Base-by-base conservation (phyloP, 768 basidiomycete species). In the Termitomyces sp. region DNA sequence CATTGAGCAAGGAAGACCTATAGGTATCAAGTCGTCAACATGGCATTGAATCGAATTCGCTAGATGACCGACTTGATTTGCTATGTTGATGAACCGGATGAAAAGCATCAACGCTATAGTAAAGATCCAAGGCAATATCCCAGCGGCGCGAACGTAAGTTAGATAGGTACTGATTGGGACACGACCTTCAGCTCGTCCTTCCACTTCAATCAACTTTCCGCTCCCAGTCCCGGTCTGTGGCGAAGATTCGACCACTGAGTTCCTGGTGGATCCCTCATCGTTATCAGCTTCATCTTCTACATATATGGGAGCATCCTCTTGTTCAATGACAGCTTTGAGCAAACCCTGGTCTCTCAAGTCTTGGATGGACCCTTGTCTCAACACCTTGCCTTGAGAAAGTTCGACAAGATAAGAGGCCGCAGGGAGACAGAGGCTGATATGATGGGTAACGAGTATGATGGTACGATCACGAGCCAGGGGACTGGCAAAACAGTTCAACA, bases 371-470 rank as follows among this genome's bases (percentile, higher is more conserved):
- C 87, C 87, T 65, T 83, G 80, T 20, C 80, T 78, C 2, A 79
- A 46, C 16, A 89, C 69, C 12, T 65, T 64, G 0, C 89, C 89
- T 16, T 76, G 69, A 2, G 76, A 75, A 11, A 90, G 72, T 66
- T 88, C 86, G 20, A 94, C 78, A 9, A 92, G 78, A 72, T 90
- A 89, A 1, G 83, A 74, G 0, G 91, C 86, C 18, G 81, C 75
- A 0, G 90, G 87, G 0, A 91, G 77, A 66, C 90, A 91, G 7
- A 94, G 79, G 38, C 78, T 81, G 59, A 91, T 84, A 68, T 93
- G 90, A 69, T 96, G 93, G 0, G 92, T 94, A 56, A 94, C 91
- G 18, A 96, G 80, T 60, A 94, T 81, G 64, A 94, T 81, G 0
- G 92, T 94, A 16, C 92, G 79, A 55, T 78, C 81, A 16, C 74